Conservation (phyloP, 371 early-diverging fungal genomes). For the Zopfochytrium polystomum region DNA sequence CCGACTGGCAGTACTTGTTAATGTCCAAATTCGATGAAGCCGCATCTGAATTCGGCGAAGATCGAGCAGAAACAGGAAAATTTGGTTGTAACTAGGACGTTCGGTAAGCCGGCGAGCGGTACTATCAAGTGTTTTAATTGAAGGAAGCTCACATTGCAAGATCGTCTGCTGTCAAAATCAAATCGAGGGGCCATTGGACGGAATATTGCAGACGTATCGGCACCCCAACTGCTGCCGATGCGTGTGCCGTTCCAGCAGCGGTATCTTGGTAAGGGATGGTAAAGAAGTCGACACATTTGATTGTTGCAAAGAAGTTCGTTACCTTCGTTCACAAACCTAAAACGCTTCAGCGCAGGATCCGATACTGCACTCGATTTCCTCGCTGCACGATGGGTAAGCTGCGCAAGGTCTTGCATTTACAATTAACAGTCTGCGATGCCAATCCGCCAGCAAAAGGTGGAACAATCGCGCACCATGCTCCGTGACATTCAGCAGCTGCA, state of each 20-base stretch:
- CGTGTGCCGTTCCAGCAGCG: constrained; percentile 17
- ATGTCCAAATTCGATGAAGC: constrained; percentile 45
- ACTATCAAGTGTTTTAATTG: neutral
- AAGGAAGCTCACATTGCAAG: constrained; percentile 40
- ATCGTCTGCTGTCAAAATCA: constrained; percentile 63
- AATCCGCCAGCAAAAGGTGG: neutral
- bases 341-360: neutral
- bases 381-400: no score
- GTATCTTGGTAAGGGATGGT: neutral
- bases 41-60: constrained; percentile 48
- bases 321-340: constrained; percentile 13
- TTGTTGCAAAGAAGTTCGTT: neutral
- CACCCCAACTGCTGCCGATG: constrained; percentile 53
- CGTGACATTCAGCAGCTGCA: constrained; percentile 43
- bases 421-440: no score
- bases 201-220: constrained; percentile 59
- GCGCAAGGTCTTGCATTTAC: no score
- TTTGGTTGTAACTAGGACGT: constrained; percentile 30
- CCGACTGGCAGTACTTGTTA: constrained; percentile 10
- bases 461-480: constrained; percentile 22
- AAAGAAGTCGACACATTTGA: neutral
- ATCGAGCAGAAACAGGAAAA: constrained; percentile 63
- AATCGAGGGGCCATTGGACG: constrained; percentile 71
- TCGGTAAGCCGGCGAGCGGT: neutral
- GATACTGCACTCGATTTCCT: no score